Conservation (phyloP, 1,284 basidiomycete genomes). For the Pascua sp. region DNA sequence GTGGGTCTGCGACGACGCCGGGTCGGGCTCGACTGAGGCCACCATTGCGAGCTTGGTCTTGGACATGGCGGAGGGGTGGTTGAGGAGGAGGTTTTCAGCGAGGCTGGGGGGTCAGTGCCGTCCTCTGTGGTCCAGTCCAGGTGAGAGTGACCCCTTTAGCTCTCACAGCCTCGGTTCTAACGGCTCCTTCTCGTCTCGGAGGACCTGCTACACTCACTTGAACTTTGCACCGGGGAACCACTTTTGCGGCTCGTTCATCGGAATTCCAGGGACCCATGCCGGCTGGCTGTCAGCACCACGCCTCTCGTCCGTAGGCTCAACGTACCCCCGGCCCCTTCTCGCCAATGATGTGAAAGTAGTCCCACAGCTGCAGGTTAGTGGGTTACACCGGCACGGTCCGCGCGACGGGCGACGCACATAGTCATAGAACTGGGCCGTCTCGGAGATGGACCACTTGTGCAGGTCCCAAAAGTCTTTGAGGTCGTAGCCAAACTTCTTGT, state of each 20-base stretch:
- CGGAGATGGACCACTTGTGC: slow-evolving; percentile 14
- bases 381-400: too few relatives aligned
- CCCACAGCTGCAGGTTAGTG: slow-evolving; percentile 4
- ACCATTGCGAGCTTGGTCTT: slow-evolving; percentile 17
- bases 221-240: slow-evolving; percentile 15
- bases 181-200: neutral
- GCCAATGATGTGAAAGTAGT: slow-evolving; percentile 16
- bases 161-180: too few relatives aligned
- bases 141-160: too few relatives aligned
- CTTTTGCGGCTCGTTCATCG: slow-evolving; percentile 19
- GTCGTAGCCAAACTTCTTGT: slow-evolving; percentile 12
- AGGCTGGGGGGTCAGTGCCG: slow-evolving; percentile 3
- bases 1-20: slow-evolving; percentile 2
- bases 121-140: too few relatives aligned
- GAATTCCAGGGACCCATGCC: slow-evolving; percentile 15
- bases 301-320: too few relatives aligned
- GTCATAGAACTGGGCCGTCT: slow-evolving; percentile 17
- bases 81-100: slow-evolving; percentile 18
- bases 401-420: neutral
- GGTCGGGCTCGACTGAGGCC: slow-evolving; percentile 19
- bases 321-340: slow-evolving; percentile 13
- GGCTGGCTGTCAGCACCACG: neutral
- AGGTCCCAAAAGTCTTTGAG: slow-evolving; percentile 19
- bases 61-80: slow-evolving; percentile 12
- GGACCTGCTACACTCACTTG: slow-evolving; percentile 8